Conservation (phyloP, 108 stramenopile species). For the Cylindrotheca fusiformis region DNA sequence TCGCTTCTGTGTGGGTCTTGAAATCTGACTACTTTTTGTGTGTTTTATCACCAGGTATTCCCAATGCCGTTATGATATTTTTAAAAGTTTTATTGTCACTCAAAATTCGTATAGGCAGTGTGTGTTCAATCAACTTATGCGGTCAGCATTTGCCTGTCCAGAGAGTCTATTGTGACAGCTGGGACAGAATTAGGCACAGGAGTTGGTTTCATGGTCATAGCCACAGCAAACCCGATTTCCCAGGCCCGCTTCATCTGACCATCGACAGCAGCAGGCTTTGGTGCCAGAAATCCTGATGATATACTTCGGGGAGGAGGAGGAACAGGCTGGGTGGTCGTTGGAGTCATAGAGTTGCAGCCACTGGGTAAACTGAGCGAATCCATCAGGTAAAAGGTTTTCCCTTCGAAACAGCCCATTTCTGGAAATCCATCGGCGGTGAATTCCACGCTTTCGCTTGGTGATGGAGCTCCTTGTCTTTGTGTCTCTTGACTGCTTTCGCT, state of each 20-base stretch:
- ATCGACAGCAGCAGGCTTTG: slow-evolving; percentile 1
- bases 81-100: too few species aligned
- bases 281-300: too few species aligned
- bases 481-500: neutral
- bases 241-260: slow-evolving; percentile 18
- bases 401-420: slow-evolving; percentile 12
- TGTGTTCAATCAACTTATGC: too few species aligned
- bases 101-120: too few species aligned
- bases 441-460: neutral
- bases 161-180: too few species aligned
- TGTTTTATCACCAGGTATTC: too few species aligned
- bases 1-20: too few species aligned
- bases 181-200: too few species aligned
- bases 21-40: too few species aligned
- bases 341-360: neutral
- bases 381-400: slow-evolving; percentile 8
- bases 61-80: too few species aligned
- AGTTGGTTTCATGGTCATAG: slow-evolving; percentile 18
- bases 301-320: neutral
- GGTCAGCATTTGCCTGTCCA: too few species aligned
- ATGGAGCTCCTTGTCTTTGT: neutral
- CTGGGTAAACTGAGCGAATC: neutral
- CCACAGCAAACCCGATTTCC: slow-evolving; percentile 26
- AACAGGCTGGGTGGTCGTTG: slow-evolving; percentile 1
- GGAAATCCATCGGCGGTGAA: neutral